Evolutionary conservation across 2,329 filamentous ascomycete genomes (phyloP).

Genomic region (Teratosphaeria epicoccoides): DNA sequence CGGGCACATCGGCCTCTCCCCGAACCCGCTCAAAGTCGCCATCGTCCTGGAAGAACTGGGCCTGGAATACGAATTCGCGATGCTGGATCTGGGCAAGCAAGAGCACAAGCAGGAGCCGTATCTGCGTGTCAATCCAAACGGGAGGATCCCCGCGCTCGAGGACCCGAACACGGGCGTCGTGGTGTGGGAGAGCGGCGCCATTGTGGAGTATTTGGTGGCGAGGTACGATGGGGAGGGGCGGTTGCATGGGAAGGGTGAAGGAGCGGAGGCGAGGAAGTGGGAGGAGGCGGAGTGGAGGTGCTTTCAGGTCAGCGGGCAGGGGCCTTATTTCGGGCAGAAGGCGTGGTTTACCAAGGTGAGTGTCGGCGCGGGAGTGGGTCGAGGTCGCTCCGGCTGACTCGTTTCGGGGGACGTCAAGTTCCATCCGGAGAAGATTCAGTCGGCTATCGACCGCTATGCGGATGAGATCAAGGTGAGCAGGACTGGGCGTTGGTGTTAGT

Average conservation of each 20-base stretch:
- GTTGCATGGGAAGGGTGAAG: constrained; percentile 21
- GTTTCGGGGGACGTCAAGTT: constrained; percentile 9
- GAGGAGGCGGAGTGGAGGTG: constrained; percentile 20
- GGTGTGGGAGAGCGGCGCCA: constrained; percentile 28
- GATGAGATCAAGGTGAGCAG: constrained; percentile 36
- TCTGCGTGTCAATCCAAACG: constrained; percentile 32
- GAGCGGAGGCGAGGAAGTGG: constrained; percentile 17
- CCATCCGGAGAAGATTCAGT: constrained; percentile 33
- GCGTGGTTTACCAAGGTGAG: constrained; percentile 29
- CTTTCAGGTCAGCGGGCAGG: constrained; percentile 23
- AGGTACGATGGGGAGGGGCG: constrained; percentile 24
- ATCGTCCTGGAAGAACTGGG: constrained; percentile 36
- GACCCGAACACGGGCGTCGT: constrained; percentile 37
- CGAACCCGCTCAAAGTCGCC: constrained; percentile 36
- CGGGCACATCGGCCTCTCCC: constrained; percentile 14
- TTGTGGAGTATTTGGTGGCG: constrained; percentile 21
- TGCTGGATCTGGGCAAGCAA: constrained; percentile 24
- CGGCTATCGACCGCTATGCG: constrained; percentile 35
- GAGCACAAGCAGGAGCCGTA: constrained; percentile 33
- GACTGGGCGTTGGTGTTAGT: no score
- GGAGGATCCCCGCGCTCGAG: constrained; percentile 34
- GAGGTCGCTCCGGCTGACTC: not conserved
- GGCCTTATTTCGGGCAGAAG: constrained; percentile 34
- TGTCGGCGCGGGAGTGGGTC: no score
- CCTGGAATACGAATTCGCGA: constrained; percentile 30